Percentiles rank a stretch among this genome's conserved stretches.
Conservation (phyloP, 108 stramenopile genomes). For the Cyclotella sp. region DNA sequence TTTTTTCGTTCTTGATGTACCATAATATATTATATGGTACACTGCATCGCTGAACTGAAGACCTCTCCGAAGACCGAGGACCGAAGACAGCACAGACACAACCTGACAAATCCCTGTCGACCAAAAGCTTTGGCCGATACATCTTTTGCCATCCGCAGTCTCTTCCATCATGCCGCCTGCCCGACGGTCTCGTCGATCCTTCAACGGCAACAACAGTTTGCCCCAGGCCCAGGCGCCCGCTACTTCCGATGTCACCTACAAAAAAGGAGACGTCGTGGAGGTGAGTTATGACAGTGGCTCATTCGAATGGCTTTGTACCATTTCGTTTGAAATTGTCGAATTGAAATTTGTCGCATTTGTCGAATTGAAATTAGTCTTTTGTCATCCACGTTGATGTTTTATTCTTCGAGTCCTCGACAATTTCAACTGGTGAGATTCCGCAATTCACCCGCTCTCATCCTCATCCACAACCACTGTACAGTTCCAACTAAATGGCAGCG, state of each 20-base stretch:
- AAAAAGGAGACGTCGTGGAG: slow-evolving; percentile 38
- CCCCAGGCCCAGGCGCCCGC: neutral
- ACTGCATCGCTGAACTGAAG: too few relatives aligned
- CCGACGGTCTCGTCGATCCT: slow-evolving; percentile 13
- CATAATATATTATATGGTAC: too few relatives aligned
- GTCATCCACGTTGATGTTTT: neutral
- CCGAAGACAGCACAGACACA: too few relatives aligned
- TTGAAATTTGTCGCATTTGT: too few relatives aligned
- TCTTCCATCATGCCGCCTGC: slow-evolving; percentile 14
- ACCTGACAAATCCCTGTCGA: neutral
- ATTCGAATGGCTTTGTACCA: neutral
- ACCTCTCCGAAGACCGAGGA: too few relatives aligned
- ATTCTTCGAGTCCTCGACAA: neutral
- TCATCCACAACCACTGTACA: slow-evolving; percentile 1
- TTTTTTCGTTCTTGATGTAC: too few relatives aligned
- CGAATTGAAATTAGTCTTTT: too few relatives aligned
- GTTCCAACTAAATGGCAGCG: slow-evolving; percentile 23
- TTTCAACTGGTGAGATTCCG: neutral
- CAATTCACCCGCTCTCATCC: neutral
- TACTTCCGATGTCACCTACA: slow-evolving; percentile 18
- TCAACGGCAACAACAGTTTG: neutral
- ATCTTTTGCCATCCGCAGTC: neutral
- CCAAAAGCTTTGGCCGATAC: too few relatives aligned
- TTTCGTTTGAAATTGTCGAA: too few relatives aligned
- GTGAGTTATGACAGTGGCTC: slow-evolving; percentile 1